Evolutionary conservation across 108 stramenopile species (phyloP).

Genomic region (Poteriospumella lacustris): DNA sequence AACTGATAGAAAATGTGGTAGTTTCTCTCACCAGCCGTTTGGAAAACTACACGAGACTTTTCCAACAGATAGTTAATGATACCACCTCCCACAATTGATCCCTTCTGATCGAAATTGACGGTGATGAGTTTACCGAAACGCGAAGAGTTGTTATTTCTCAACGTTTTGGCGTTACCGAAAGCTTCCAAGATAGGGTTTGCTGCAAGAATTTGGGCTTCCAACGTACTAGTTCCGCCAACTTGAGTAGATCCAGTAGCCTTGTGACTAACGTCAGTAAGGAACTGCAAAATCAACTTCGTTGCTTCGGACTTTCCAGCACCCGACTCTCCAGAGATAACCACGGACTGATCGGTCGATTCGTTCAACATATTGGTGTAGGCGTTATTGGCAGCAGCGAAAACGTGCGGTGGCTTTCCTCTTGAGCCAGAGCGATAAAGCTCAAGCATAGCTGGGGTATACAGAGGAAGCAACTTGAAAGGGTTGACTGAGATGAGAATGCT

Average conservation of each 20-base stretch:
- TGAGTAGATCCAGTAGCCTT: background rate
- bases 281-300: constrained; percentile 90
- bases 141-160: constrained; percentile 97
- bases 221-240: constrained; percentile 18
- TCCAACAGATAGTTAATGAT: constrained; percentile 85
- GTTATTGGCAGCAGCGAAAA: constrained; percentile 80
- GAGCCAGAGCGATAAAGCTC: constrained; percentile 54
- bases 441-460: constrained; percentile 55
- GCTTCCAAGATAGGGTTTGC: constrained; percentile 97
- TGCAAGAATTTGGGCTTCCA: constrained; percentile 89
- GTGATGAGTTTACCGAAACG: constrained; percentile 77
- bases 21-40: constrained; percentile 87
- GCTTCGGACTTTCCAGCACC: constrained; percentile 68
- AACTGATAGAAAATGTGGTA: constrained; percentile 99
- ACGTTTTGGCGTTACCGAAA: constrained; percentile 98
- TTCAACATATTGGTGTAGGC: constrained; percentile 82
- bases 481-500: constrained; percentile 52
- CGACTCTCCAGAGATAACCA: constrained; percentile 64
- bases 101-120: constrained; percentile 40
- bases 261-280: constrained; percentile 68
- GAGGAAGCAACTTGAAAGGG: constrained; percentile 53
- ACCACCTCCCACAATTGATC: constrained; percentile 38
- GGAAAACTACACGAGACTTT: constrained; percentile 84
- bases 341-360: constrained; percentile 39
- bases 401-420: constrained; percentile 77